Conservation (phyloP, 2,329 filamentous ascomycete species). For the Penicillium frequentans region DNA sequence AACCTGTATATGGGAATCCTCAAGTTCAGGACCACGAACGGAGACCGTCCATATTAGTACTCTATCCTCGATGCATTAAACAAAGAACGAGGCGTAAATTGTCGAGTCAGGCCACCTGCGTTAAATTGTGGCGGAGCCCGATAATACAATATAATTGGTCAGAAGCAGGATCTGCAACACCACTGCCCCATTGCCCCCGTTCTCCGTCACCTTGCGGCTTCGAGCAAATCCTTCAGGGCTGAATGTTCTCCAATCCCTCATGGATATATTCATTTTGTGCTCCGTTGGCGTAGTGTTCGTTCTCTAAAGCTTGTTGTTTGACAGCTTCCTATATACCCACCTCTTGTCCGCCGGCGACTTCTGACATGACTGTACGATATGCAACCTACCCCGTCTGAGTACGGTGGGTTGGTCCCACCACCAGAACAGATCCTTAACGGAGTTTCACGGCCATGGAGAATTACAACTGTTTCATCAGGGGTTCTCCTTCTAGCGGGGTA, state of each 20-base stretch:
- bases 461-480: not conserved
- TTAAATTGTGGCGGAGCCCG: not conserved
- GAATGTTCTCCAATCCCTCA: not conserved
- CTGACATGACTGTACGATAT: not conserved
- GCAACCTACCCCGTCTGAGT: conserved; percentile 1
- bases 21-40: not conserved
- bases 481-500: not conserved
- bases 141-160: not conserved
- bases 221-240: not conserved
- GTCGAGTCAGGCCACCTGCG: no score
- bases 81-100: not conserved
- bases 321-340: not conserved
- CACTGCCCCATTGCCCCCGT: not conserved
- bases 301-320: not conserved
- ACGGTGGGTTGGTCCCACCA: not conserved
- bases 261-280: not conserved
- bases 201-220: not conserved
- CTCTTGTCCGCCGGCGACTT: not conserved
- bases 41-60: not conserved
- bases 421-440: not conserved
- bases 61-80: not conserved
- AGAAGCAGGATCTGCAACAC: not conserved
- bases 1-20: not conserved
- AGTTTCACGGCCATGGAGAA: not conserved
- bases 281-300: not conserved